These are phyloP conservation scores for Globisporangium echinulatum DNA, from an alignment of 352 stramenopile genomes.

Conservation along the genomic window DNA sequence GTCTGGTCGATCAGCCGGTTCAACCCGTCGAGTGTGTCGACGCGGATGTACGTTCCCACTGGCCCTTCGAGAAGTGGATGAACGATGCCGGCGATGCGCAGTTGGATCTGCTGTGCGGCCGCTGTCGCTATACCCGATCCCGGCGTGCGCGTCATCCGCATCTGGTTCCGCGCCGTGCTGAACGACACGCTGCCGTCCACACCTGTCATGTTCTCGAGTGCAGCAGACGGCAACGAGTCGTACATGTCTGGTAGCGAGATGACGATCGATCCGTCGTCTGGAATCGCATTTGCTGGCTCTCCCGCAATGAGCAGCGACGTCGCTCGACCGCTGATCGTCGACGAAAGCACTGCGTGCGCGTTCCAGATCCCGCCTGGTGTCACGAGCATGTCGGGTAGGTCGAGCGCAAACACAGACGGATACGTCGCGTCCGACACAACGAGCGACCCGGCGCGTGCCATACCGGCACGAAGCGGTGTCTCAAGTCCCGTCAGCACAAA, in stretches of 20 bases:
- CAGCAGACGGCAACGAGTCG: slow-evolving; percentile 13
- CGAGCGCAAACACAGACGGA: background rate
- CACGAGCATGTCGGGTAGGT: slow-evolving; percentile 17
- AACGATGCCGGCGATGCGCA: slow-evolving; percentile 24
- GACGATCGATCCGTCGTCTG: slow-evolving; percentile 29
- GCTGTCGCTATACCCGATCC: slow-evolving; percentile 15
- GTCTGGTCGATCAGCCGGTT: slow-evolving; percentile 46
- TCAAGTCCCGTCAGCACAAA: slow-evolving; percentile 11
- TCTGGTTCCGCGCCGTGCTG: slow-evolving; percentile 13
- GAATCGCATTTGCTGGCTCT: slow-evolving; percentile 26
- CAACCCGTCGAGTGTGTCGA: slow-evolving; percentile 42
- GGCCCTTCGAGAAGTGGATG: slow-evolving; percentile 55
- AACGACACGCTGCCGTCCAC: slow-evolving; percentile 23
- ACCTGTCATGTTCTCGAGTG: slow-evolving; percentile 19
- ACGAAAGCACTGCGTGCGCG: slow-evolving; percentile 10
- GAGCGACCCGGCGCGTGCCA: slow-evolving; percentile 15
- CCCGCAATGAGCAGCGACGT: slow-evolving; percentile 23
- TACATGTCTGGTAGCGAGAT: slow-evolving; percentile 54
- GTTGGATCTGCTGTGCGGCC: slow-evolving; percentile 20
- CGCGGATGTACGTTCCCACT: slow-evolving; percentile 29
- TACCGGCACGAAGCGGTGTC: slow-evolving; percentile 11
- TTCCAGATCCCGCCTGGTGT: slow-evolving; percentile 24
- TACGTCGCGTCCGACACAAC: slow-evolving; percentile 15
- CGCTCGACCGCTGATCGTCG: slow-evolving; percentile 30
- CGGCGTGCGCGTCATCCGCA: slow-evolving; percentile 18